These are phyloP conservation scores for Exophiala aquamarina DNA, from an alignment of 2,329 filamentous ascomycete species.

Conservation along the genomic window DNA sequence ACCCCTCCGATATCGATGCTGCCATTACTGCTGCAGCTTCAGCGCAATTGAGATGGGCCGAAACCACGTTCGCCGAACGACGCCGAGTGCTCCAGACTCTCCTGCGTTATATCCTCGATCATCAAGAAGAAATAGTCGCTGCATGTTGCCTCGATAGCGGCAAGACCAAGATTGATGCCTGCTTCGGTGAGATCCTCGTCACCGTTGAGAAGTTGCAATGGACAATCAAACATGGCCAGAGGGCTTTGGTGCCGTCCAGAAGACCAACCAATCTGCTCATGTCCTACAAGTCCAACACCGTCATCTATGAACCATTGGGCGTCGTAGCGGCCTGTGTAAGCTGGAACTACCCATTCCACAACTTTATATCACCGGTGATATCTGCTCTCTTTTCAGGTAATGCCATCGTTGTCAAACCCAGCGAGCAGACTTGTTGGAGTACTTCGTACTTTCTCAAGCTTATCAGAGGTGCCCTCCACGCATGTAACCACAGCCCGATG, in stretches of 20 bases:
- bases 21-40: constrained; percentile 70
- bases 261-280: constrained; percentile 89
- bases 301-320: constrained; percentile 87
- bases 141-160: constrained; percentile 89
- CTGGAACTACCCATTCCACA: constrained; percentile 98
- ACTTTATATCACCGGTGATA: constrained; percentile 87
- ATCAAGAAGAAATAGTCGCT: constrained; percentile 82
- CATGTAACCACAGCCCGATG: constrained; percentile 77
- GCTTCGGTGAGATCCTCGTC: constrained; percentile 90
- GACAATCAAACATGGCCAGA: constrained; percentile 89
- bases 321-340: constrained; percentile 90
- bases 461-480: constrained; percentile 72
- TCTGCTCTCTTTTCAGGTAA: constrained; percentile 90
- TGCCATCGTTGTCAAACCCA: constrained; percentile 87
- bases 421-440: constrained; percentile 94
- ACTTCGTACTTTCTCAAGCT: constrained; percentile 78
- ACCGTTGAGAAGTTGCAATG: constrained; percentile 92
- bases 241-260: constrained; percentile 67
- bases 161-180: constrained; percentile 93
- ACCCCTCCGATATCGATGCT: constrained; percentile 73
- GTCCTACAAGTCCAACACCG: constrained; percentile 91
- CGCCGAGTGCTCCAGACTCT: constrained; percentile 78
- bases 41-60: constrained; percentile 76
- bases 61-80: constrained; percentile 74
- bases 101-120: constrained; percentile 74